Percentiles rank a stretch among this genome's conserved stretches.
Evolutionary conservation across 306 rosid species (phyloP).

Genomic region (Fragaria nilgerrensis): DNA sequence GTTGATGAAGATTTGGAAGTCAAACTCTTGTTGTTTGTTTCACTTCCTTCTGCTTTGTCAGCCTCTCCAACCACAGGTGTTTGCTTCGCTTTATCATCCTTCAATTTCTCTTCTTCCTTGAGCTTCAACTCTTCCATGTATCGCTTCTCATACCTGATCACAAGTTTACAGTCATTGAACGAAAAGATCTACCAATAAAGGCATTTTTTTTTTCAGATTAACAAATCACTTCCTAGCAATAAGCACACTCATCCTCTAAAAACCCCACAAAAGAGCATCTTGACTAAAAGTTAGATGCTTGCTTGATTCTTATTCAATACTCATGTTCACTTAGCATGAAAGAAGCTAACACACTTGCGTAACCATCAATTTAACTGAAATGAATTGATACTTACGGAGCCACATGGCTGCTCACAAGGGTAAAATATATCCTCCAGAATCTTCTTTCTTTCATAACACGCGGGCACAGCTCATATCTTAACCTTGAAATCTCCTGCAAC

Average conservation of each 20-base stretch:
- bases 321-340: background rate
- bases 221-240: background rate
- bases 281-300: slow-evolving; percentile 6
- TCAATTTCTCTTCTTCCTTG: slow-evolving; percentile 57
- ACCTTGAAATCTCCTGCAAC: slow-evolving; percentile 83
- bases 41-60: slow-evolving; percentile 53
- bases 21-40: slow-evolving; percentile 45
- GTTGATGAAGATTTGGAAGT: slow-evolving; percentile 64
- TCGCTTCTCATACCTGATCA: slow-evolving; percentile 72
- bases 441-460: slow-evolving; percentile 78
- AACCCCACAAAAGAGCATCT: background rate
- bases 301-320: background rate
- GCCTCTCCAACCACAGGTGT: slow-evolving; percentile 42
- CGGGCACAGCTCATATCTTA: slow-evolving; percentile 92
- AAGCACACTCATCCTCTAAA: background rate
- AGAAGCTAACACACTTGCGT: background rate
- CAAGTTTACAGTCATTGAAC: slow-evolving; percentile 18
- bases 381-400: slow-evolving; percentile 77
- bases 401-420: slow-evolving; percentile 88
- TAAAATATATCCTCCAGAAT: slow-evolving; percentile 95
- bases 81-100: slow-evolving; percentile 44
- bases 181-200: slow-evolving; percentile 8
- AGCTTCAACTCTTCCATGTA: slow-evolving; percentile 81
- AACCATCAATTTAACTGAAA: slow-evolving; percentile 14
- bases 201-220: background rate